Evolutionary conservation across 306 rosid genomes (phyloP).

Genomic region (Delonix regia): DNA sequence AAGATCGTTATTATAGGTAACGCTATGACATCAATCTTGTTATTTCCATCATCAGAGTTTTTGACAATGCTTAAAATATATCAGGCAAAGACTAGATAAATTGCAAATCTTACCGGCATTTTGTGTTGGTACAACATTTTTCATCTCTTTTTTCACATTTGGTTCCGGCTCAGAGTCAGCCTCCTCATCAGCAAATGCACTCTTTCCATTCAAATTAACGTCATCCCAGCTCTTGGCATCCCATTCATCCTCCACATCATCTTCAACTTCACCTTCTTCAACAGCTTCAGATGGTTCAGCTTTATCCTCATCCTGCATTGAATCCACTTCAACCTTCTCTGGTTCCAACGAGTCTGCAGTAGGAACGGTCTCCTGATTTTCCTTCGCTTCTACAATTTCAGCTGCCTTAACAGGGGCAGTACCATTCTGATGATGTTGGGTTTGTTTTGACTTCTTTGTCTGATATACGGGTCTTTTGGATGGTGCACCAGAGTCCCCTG

Average conservation of each 20-base stretch:
- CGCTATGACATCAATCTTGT: background rate
- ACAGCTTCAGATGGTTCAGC: constrained; percentile 59
- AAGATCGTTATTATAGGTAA: background rate
- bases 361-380: constrained; percentile 46
- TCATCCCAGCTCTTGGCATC: constrained; percentile 98
- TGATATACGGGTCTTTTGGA: constrained; percentile 77
- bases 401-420: constrained; percentile 49
- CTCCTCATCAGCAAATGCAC: constrained; percentile 93
- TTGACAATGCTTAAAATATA: background rate
- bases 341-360: constrained; percentile 52
- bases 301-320: constrained; percentile 52
- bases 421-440: constrained; percentile 62
- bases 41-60: constrained; percentile 22
- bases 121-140: constrained; percentile 42
- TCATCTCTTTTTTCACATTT: constrained; percentile 50
- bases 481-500: constrained; percentile 60
- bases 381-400: constrained; percentile 59
- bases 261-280: constrained; percentile 62
- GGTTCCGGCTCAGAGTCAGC: constrained; percentile 68
- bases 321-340: constrained; percentile 68
- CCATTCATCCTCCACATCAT: constrained; percentile 89
- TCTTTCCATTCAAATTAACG: constrained; percentile 62
- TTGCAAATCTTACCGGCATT: constrained; percentile 52
- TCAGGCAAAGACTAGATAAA: constrained; percentile 7
- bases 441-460: constrained; percentile 70